These are phyloP conservation scores for Ogataea trehalophila DNA, from an alignment of 805 yeast species.

Conservation along the genomic window DNA sequence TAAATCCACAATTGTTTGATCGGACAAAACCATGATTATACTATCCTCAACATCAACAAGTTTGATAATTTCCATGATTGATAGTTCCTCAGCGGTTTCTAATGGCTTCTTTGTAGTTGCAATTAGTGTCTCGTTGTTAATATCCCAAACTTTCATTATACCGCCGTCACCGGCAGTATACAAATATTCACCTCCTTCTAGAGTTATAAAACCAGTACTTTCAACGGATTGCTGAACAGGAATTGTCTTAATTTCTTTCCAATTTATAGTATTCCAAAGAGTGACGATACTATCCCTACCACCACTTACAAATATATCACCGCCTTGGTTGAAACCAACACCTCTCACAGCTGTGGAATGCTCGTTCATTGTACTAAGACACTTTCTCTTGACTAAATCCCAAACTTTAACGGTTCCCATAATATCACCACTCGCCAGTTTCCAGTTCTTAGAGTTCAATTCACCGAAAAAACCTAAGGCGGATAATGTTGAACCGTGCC, in stretches of 20 bases:
- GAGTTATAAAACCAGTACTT: constrained; percentile 52
- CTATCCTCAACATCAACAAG: constrained; percentile 27
- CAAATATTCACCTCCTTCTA: constrained; percentile 34
- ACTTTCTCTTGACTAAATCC: constrained; percentile 72
- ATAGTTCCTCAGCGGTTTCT: constrained; percentile 65
- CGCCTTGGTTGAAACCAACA: constrained; percentile 53
- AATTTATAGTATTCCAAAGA: constrained; percentile 48
- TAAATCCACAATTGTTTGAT: constrained; percentile 62
- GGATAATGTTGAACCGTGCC: constrained; percentile 88
- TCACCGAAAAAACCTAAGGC: constrained; percentile 71
- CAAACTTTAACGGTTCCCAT: constrained; percentile 53
- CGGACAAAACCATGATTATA: constrained; percentile 62
- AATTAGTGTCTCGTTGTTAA: constrained; percentile 41
- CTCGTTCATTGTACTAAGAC: constrained; percentile 56
- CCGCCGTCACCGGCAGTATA: constrained; percentile 80
- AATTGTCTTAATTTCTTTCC: constrained; percentile 57
- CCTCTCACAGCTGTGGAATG: constrained; percentile 88
- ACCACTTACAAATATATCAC: constrained; percentile 62
- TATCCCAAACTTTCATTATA: constrained; percentile 60
- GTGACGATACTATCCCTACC: constrained; percentile 83
- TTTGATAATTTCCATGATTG: constrained; percentile 52
- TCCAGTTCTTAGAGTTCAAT: constrained; percentile 66
- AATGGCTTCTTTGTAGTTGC: constrained; percentile 44
- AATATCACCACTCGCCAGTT: constrained; percentile 65
- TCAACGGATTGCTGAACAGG: constrained; percentile 74